Base-by-base conservation (phyloP, 345 rosid species). In the Brassica nigra region DNA sequence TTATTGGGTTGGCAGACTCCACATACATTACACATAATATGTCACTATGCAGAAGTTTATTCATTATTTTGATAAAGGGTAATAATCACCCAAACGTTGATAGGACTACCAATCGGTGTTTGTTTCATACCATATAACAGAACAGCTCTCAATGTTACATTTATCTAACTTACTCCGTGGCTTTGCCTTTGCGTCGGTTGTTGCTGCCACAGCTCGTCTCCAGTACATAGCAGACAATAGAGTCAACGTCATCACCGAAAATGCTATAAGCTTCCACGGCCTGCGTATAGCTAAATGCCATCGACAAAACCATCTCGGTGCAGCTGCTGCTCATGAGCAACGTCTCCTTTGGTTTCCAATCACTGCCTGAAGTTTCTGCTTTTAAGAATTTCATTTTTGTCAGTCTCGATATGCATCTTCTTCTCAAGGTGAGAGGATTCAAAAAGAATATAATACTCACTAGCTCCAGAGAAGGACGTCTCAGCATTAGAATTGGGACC, bases 211-310 rank as follows among this genome's bases (percentile, higher is more conserved):
- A 87, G 76, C 88, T 85, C 7, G 93, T 93, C 81, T 96, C 98
- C 83, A 96, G 3, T 65, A 96, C 88, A 71, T 91, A 96, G 62
- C 94, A 93, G 28, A 96, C 95, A 89, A 93, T 88, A 4, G 99
- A 96, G 70, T 96, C 97, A 10, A 93, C 95, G 16, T 96, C 98
- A 8, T 96, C 99, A 30, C 98, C 99, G 6, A 93, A 96, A 76
- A 96, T 91, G 86, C 94, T 91, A 83, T 91, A 90, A 2, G 99
- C 99, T 85, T 93, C 95, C 1, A 88, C 83, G 34, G 79, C 97
- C 85, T 96, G 98, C 73, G 87, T 76, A 75, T 96, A 93, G 84
- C 90, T 90, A 85, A 96, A 96, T 73, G 97, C 99, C 99, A 96
- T 93, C 2, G 98, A 90, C 82, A 96, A 75, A 59, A 96, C 85